Percentiles rank a stretch among this genome's conserved stretches.
Evolutionary conservation across 2,329 filamentous ascomycete species (phyloP).

Genomic region (Sarocladium strictum): DNA sequence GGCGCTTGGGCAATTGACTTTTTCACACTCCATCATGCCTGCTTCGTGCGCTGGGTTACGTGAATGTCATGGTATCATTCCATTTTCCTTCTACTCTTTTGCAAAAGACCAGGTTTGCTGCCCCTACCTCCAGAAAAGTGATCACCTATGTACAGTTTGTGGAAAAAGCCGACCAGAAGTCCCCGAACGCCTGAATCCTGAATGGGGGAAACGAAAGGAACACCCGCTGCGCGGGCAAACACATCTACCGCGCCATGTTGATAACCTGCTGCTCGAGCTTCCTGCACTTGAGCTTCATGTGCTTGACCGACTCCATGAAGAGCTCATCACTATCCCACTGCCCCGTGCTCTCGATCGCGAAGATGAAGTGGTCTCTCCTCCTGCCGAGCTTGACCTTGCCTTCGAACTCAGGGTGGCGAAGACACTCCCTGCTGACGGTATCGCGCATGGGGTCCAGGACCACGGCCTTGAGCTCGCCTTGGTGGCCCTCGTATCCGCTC

Average conservation of each 20-base stretch:
- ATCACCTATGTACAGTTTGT: slow-evolving; percentile 10
- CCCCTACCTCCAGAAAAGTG: not conserved
- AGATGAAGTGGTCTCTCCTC: slow-evolving; percentile 94
- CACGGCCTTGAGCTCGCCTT: slow-evolving; percentile 80
- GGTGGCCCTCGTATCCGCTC: slow-evolving; percentile 65
- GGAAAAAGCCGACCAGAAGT: slow-evolving; percentile 4
- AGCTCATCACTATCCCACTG: slow-evolving; percentile 93
- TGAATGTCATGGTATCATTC: slow-evolving; percentile 15
- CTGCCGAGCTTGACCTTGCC: slow-evolving; percentile 92
- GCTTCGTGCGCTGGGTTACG: too few species aligned
- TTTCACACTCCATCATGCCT: too few species aligned
- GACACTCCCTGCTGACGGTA: slow-evolving; percentile 86
- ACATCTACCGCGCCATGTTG: slow-evolving; percentile 49
- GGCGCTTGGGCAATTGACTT: not conserved
- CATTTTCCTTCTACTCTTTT: not conserved
- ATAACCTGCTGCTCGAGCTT: slow-evolving; percentile 65
- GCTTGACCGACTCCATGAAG: slow-evolving; percentile 82
- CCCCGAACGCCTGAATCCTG: not conserved
- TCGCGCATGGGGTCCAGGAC: slow-evolving; percentile 87
- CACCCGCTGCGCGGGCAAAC: not conserved
- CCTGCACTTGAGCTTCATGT: slow-evolving; percentile 79
- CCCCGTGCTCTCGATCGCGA: slow-evolving; percentile 87
- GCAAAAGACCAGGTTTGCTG: not conserved
- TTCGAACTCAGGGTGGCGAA: slow-evolving; percentile 89
- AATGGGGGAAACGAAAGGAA: not conserved